phyloP scores from a whole-genome alignment of 176 grass and related monocot species.

The Lolium multiflorum region DNA sequence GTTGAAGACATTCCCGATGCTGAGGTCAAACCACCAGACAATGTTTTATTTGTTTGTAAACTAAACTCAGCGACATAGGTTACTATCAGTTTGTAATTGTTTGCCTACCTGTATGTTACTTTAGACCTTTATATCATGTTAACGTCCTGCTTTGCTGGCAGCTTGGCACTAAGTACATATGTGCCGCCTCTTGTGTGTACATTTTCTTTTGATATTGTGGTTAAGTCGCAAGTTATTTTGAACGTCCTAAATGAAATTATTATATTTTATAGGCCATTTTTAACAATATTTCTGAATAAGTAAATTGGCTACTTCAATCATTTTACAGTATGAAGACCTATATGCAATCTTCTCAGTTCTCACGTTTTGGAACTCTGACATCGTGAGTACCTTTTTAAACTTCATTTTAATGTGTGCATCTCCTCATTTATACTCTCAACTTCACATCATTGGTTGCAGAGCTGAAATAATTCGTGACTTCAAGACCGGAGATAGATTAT shows the following conservation, averaged over 20 bases:
- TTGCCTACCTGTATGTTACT: slow-evolving; percentile 12
- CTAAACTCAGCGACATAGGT: slow-evolving; percentile 94
- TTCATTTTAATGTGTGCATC: neutral
- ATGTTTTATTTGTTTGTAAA: slow-evolving; percentile 98
- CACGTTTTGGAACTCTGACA: slow-evolving; percentile 90
- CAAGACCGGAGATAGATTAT: slow-evolving; percentile 89
- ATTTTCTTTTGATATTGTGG: neutral
- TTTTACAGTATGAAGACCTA: slow-evolving; percentile 89
- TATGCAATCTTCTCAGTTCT: slow-evolving; percentile 75
- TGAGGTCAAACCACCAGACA: slow-evolving; percentile 87
- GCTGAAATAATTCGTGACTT: slow-evolving; percentile 92
- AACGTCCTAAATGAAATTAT: neutral
- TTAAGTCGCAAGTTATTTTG: slow-evolving; percentile 10
- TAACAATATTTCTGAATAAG: slow-evolving; percentile 6
- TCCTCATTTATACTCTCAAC: slow-evolving; percentile 27
- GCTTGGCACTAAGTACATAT: neutral
- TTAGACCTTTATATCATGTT: slow-evolving; percentile 1
- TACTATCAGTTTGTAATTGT: slow-evolving; percentile 41
- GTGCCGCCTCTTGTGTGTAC: neutral
- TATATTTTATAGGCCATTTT: neutral
- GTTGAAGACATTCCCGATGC: slow-evolving; percentile 94
- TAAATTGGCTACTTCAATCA: slow-evolving; percentile 3
- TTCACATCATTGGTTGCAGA: slow-evolving; percentile 54
- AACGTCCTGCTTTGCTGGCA: neutral
- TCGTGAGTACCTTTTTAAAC: slow-evolving; percentile 63